Base-by-base conservation (phyloP, 306 rosid genomes). In the Begonia masoniana region DNA sequence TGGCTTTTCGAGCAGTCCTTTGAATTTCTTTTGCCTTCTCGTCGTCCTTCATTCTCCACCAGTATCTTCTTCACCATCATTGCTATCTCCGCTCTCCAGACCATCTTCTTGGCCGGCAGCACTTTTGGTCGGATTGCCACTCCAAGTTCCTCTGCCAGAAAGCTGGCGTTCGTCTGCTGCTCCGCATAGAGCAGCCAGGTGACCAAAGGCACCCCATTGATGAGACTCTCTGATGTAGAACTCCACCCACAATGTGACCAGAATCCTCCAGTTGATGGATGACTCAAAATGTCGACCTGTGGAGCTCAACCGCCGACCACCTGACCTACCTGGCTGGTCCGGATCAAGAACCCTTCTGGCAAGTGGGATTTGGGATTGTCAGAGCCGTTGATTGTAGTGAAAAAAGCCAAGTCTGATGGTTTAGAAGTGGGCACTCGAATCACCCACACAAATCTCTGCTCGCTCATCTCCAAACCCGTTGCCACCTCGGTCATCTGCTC, bases 21-120 rank as follows among this genome's bases (percentile, higher is more conserved):
- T 59, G 71, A 10, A 67, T 13, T 55, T 69, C 74, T 26, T 61
- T 64, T 1, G 57, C 71, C 47, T 62, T 68, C 0, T n/a, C n/a
- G n/a, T n/a, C n/a, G n/a, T n/a, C 83, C 83, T 42, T 71, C 79
- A 15, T 62, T 13, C 9, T 52, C 79, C 61, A 41, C 79, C 72
- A 71, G 65, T 5, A 82, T 65, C 67, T 67, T 76, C 55, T 81
- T 76, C 48, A 76, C 63, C 68, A 71, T 2, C 60, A 15, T 59
- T 24, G 41, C 68, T 39, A 82, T 54, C 50, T 69, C 48, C 19
- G 76, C 83, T 52, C 74, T 59, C 7, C 51, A 59, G 11, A 76
- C 51, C 43, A 61, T 49, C 13, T 26, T 13, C 54, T 61, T 51
- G 19, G 11, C 12, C 51, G 57, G 69, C 0, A 47, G 36, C 5